Conservation (phyloP, 805 yeast species). For the Saccharomycopsis lassenensis region DNA sequence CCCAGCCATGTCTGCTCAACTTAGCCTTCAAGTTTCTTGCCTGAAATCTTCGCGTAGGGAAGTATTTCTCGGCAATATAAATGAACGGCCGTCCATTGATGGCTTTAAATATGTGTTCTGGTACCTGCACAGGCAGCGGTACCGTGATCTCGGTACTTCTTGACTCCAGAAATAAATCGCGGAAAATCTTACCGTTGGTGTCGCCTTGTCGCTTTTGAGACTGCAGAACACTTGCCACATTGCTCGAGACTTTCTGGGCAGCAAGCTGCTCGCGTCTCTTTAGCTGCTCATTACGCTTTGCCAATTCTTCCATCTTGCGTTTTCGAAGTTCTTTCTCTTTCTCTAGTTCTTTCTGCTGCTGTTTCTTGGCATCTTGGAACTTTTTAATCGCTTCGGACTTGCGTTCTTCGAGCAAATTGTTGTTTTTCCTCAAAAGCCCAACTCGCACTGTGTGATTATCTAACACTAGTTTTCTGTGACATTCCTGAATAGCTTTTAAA, state of each 20-base stretch:
- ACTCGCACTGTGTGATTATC: conserved; percentile 45
- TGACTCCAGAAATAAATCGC: conserved; percentile 7
- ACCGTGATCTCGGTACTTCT: conserved; percentile 14
- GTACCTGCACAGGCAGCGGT: conserved; percentile 26
- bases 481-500: conserved; percentile 30
- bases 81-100: conserved; percentile 50
- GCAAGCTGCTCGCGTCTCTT: not conserved
- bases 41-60: conserved; percentile 28
- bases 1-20: conserved; percentile 53
- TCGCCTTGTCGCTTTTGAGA: not conserved
- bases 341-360: conserved; percentile 22
- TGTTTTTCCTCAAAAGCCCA: conserved; percentile 38
- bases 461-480: conserved; percentile 32
- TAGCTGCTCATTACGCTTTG: conserved; percentile 8
- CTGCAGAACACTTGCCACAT: not conserved
- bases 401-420: conserved; percentile 27
- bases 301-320: conserved; percentile 16
- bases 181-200: not conserved
- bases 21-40: conserved; percentile 44
- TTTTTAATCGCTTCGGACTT: conserved; percentile 25
- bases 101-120: conserved; percentile 36
- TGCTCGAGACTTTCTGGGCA: not conserved
- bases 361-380: conserved; percentile 30
- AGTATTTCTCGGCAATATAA: conserved; percentile 39
- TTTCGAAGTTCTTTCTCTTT: conserved; percentile 18